Conservation (phyloP, 2,329 filamentous ascomycete species). For the Leptographium flavum region DNA sequence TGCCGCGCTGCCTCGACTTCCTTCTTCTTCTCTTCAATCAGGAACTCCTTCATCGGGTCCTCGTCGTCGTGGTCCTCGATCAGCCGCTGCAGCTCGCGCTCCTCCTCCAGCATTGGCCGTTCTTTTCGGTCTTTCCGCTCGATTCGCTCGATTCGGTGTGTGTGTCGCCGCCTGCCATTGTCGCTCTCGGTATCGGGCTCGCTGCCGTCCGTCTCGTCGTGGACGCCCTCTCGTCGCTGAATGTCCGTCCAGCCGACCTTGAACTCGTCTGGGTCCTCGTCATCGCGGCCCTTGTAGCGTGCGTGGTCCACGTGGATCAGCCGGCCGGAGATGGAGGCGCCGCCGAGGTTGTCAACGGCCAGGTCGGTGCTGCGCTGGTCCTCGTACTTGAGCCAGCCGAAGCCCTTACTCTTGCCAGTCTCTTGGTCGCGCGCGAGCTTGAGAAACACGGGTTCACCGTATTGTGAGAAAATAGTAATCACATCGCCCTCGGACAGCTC, state of each 20-base stretch:
- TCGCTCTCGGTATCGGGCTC: conserved; percentile 26
- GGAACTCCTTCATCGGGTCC: conserved; percentile 89
- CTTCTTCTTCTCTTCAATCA: conserved; percentile 83
- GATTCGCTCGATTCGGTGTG: neutral
- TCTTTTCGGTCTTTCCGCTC: conserved; percentile 17
- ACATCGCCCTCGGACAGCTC: conserved; percentile 92
- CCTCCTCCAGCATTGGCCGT: conserved; percentile 62
- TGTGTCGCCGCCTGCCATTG: conserved; percentile 19
- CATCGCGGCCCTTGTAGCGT: conserved; percentile 77
- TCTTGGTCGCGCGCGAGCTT: conserved; percentile 91
- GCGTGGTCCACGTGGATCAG: conserved; percentile 83
- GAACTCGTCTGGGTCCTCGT: conserved; percentile 50
- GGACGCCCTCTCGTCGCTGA: conserved; percentile 33
- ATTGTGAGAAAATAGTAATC: conserved; percentile 93
- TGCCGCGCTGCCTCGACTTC: conserved; percentile 61
- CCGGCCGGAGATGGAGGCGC: conserved; percentile 67
- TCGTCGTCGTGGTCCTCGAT: conserved; percentile 80
- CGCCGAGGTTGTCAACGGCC: conserved; percentile 89
- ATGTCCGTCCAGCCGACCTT: conserved; percentile 47
- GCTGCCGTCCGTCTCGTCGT: conserved; percentile 19
- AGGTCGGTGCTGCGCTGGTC: conserved; percentile 93
- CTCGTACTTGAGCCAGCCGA: conserved; percentile 95
- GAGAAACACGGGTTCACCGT: conserved; percentile 84
- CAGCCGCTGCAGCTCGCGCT: conserved; percentile 62
- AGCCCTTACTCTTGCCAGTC: conserved; percentile 86